Base-by-base conservation (phyloP, 177 flowering plant genomes). In the Vitis hybrid region DNA sequence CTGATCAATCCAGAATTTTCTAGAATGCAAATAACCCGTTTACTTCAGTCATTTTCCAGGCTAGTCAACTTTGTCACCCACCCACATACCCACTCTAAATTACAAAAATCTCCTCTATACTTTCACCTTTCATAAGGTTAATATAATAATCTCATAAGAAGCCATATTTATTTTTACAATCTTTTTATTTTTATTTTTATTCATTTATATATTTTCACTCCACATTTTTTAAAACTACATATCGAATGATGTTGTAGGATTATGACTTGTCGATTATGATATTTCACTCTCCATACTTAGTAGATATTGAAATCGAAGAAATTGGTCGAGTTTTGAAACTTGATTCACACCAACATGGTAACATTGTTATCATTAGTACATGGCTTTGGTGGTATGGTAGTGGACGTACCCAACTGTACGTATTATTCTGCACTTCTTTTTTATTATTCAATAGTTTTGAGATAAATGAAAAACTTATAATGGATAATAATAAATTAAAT, bases 361-460 rank as follows among this genome's bases (percentile, higher is more conserved):
- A 86, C 64, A 71, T 83, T 22, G 45, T 87, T 68, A 74, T 87
- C 12, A 85, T 87, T 68, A 87, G 83, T 66, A 79, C 90, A n/a
- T 87, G 86, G 88, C 85, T 71, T 1, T 87, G 90, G 90, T 87
- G 90, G 90, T 72, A 80, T 58, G 70, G 86, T 2, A 69, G 70
- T 26, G 88, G 86, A 45, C 55, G 48, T 29, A 70, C 66, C 68
- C 86, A 86, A 71, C 87, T 77, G 90, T 86, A 74, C 1, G 83
- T 5, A 16, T 13, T 12, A 3, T n/a, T 18, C 6, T 33, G 6
- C 39, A 33, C 39, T 33, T 33, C 39, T 22, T 22, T 22, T 33
- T 33, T 33, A 33, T 33, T 33, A 33, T 33, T 4, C 39, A 33
- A 33, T 33, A 33, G 0, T 33, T 4, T 33, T 33, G 39, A 33